These are phyloP conservation scores for Graphilbum fragrans DNA, from an alignment of 2,329 filamentous ascomycete species.

Conservation along the genomic window DNA sequence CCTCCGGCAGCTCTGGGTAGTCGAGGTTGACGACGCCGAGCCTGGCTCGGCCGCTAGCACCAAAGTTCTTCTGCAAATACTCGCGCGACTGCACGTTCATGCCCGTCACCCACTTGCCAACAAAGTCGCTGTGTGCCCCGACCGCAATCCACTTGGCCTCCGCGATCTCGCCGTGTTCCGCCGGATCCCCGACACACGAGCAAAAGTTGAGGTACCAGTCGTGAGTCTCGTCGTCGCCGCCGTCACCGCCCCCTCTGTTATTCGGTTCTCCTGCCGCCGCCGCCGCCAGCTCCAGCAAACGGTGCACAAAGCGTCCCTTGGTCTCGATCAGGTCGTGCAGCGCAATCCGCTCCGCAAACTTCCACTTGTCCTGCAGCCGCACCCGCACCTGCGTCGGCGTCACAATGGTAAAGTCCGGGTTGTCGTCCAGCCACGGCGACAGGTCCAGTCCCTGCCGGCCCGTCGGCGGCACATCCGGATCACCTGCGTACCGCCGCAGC, in stretches of 20 bases:
- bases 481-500: slow-evolving; percentile 45
- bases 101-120: slow-evolving; percentile 26
- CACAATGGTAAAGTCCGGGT: slow-evolving; percentile 39
- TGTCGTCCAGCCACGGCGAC: slow-evolving; percentile 51
- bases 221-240: slow-evolving; percentile 8
- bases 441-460: slow-evolving; percentile 23
- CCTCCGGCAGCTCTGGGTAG: slow-evolving; percentile 19
- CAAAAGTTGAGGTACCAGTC: slow-evolving; percentile 23
- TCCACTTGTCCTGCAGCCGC: slow-evolving; percentile 35
- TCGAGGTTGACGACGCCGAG: slow-evolving; percentile 17
- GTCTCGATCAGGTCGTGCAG: slow-evolving; percentile 24
- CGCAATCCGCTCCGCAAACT: slow-evolving; percentile 22
- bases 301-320: slow-evolving; percentile 25
- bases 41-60: slow-evolving; percentile 13
- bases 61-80: slow-evolving; percentile 15
- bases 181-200: slow-evolving; percentile 25
- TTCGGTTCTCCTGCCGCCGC: slow-evolving; percentile 7
- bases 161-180: slow-evolving; percentile 22
- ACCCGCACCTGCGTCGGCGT: slow-evolving; percentile 23
- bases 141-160: slow-evolving; percentile 30
- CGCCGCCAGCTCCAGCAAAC: slow-evolving; percentile 23
- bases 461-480: slow-evolving; percentile 20
- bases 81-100: slow-evolving; percentile 27
- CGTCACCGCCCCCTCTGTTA: slow-evolving; percentile 21
- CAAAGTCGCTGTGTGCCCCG: slow-evolving; percentile 26